Conservation (phyloP, 169 alveolate genomes). For the Babesia ovis region DNA sequence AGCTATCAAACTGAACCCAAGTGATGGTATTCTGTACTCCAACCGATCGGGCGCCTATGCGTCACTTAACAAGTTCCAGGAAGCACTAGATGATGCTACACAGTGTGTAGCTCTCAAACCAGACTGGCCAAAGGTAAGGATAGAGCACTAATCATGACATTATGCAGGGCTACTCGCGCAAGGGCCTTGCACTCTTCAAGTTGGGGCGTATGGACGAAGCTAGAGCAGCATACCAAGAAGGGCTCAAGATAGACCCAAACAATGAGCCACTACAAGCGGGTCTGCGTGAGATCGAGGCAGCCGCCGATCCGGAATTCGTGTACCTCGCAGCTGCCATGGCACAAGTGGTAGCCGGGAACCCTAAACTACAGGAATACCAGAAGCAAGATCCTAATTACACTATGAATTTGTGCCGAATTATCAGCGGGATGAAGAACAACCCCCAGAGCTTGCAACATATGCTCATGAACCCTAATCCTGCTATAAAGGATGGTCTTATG, state of each 20-base stretch:
- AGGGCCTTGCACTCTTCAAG: conserved; percentile 87
- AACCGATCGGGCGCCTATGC: conserved; percentile 93
- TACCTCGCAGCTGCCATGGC: conserved; percentile 44
- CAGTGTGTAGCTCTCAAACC: conserved; percentile 90
- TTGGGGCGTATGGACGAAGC: conserved; percentile 85
- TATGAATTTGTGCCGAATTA: conserved; percentile 24
- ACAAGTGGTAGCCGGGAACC: conserved; percentile 34
- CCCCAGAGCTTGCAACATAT: conserved; percentile 53
- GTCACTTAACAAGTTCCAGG: conserved; percentile 81
- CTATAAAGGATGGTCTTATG: conserved; percentile 60
- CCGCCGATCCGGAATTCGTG: conserved; percentile 44
- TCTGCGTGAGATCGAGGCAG: conserved; percentile 71
- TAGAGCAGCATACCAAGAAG: conserved; percentile 83
- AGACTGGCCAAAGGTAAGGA: conserved; percentile 88
- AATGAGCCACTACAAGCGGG: conserved; percentile 86
- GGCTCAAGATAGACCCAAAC: conserved; percentile 87
- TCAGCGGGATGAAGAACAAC: conserved; percentile 37
- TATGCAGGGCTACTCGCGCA: conserved; percentile 86
- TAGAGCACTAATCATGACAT: neutral
- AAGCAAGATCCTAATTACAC: conserved; percentile 57
- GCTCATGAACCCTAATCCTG: conserved; percentile 59
- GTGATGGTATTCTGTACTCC: conserved; percentile 91
- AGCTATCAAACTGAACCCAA: conserved; percentile 89
- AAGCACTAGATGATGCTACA: conserved; percentile 91
- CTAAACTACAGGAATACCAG: conserved; percentile 60